Evolutionary conservation across 257 asterid species (phyloP), one percentile per base, ranked within the genome.

Genomic region (Nicotiana obtusifolia): DNA sequence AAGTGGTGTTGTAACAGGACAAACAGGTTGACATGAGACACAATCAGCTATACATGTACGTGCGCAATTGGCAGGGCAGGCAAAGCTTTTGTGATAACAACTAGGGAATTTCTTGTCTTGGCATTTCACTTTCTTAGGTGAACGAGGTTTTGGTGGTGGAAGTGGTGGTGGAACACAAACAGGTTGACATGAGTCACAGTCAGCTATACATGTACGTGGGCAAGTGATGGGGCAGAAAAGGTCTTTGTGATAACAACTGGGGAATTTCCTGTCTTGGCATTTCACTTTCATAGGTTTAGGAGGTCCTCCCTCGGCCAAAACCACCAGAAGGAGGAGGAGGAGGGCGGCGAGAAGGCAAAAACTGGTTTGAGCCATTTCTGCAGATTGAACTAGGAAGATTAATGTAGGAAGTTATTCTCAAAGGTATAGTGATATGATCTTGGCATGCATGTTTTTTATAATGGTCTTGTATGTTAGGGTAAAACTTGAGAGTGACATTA

Each of bases 211-310:
- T 35, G 35, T 78, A 2, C 83, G 86, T 4, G 81, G 92, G 52
- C 97, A 93, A 15, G 65, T 22, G 7, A 16, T 66, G 5, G 97
- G 97, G 56, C 98, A 93, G 71, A 28, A 60, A 6, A 87, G 86
- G 24, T 87, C 85, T 5, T 73, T 81, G 0, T 77, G 52, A 87
- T 49, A 81, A 78, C 97, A 90, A 1, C 0, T 4, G 1, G 90
- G 31, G 85, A 84, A 90, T 5, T 73, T 86, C 84, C 47, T 84
- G 76, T 93, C 93, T 73, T 59, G 77, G 64, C 98, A 93, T 85
- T 68, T 87, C 11, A 90, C 91, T 83, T 84, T 90, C 87, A 80
- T 83, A 5, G 87, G 89, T 14, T 82, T 86, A 17, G 52, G 83
- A 17, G 88, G 87, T 19, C 81, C 88, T 5, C 85, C 92, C 52